Conservation (phyloP, 208 protist genomes). For the Trichomonas tenax region DNA sequence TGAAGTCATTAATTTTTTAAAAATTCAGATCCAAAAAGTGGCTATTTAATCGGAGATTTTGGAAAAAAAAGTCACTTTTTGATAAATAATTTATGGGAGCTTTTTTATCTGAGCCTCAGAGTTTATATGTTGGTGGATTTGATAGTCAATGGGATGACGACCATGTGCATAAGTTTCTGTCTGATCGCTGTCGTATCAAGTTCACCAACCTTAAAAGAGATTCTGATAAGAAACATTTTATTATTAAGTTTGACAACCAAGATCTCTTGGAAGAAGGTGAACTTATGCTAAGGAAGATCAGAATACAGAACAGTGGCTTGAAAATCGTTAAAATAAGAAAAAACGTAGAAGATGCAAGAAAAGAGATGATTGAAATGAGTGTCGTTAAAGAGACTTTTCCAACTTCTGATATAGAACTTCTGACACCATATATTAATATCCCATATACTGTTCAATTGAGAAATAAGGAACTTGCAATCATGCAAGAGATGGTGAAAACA, state of each 20-base stretch:
- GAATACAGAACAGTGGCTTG: not conserved
- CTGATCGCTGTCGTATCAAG: not conserved
- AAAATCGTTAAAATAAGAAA: not conserved
- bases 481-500: not conserved
- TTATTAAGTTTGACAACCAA: not conserved
- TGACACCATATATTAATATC: not conserved
- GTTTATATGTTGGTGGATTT: not conserved
- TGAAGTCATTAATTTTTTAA: not conserved
- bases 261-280: not conserved
- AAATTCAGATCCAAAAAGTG: not conserved
- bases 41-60: not conserved
- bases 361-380: not conserved
- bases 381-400: not conserved
- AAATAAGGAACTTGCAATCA: not conserved
- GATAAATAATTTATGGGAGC: too few species aligned
- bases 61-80: not conserved
- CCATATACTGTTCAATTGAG: not conserved
- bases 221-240: not conserved
- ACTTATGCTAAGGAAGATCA: not conserved
- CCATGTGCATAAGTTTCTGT: not conserved
- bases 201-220: not conserved
- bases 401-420: not conserved
- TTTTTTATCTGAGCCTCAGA: not conserved
- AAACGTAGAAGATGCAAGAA: not conserved
- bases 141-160: not conserved